These are phyloP conservation scores for Podila clonocystis DNA, from an alignment of 192 early-diverging fungal genomes.

Conservation along the genomic window DNA sequence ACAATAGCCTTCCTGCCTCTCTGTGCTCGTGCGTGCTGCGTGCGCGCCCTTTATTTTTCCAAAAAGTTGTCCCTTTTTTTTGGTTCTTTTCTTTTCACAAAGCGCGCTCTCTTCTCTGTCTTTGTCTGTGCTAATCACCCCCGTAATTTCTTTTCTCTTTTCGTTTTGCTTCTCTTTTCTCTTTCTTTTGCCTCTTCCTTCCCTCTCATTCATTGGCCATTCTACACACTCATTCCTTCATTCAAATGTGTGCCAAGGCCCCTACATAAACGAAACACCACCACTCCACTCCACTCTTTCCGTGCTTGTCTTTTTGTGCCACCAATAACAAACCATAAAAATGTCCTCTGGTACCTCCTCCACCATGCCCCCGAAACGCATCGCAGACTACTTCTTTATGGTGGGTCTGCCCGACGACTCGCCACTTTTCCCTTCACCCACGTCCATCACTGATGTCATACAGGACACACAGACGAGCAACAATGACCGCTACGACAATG, in stretches of 20 bases:
- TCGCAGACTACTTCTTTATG: constrained; percentile 51
- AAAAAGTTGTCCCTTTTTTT: too few relatives aligned
- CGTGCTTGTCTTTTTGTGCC: too few relatives aligned
- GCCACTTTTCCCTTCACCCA: constrained; percentile 3
- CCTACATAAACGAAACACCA: background rate
- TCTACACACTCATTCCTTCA: background rate
- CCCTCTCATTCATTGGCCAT: background rate
- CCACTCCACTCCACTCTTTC: too few relatives aligned
- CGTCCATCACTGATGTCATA: background rate
- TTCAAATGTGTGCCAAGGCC: background rate
- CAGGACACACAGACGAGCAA: background rate
- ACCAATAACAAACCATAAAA: constrained; percentile 1
- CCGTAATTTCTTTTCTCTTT: background rate
- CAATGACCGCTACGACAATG: constrained; percentile 5
- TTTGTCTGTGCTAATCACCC: background rate
- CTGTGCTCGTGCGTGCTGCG: too few relatives aligned
- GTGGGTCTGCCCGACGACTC: constrained; percentile 42
- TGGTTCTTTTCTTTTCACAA: too few relatives aligned
- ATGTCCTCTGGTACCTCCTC: background rate
- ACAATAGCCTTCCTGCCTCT: too few relatives aligned
- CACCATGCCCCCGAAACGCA: constrained; percentile 29
- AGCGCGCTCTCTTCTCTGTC: background rate
- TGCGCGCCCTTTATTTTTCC: too few relatives aligned
- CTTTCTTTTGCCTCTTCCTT: background rate
- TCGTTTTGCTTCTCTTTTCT: background rate